phyloP scores from a whole-genome alignment of 1,284 basidiomycete genomes.

The Microbotryum lychnidis-dioicae region DNA sequence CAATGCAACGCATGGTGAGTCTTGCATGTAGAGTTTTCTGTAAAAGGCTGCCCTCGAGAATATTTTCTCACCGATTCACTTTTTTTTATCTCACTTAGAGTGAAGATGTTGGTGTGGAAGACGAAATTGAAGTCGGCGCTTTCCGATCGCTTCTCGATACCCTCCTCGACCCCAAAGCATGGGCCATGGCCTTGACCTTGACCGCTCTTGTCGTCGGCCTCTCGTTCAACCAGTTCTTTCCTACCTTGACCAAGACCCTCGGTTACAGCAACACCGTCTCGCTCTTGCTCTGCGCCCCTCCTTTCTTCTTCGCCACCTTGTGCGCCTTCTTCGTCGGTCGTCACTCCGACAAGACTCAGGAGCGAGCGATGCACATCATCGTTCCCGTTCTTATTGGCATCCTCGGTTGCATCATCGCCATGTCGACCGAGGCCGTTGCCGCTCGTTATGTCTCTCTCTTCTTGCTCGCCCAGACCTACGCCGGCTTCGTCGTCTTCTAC shows the following conservation, averaged over 20 bases:
- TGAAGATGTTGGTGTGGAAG: too few species aligned
- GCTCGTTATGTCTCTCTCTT: constrained; percentile 45
- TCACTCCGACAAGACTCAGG: constrained; percentile 53
- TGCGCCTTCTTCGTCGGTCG: constrained; percentile 55
- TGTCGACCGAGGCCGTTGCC: constrained; percentile 37
- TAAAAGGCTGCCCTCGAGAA: too few species aligned
- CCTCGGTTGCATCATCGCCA: constrained; percentile 49
- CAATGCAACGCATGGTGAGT: constrained; percentile 53
- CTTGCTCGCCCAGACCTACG: constrained; percentile 56
- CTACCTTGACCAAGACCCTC: constrained; percentile 49
- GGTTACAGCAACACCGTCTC: constrained; percentile 40
- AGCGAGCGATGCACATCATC: constrained; percentile 43
- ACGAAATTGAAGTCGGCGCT: too few species aligned
- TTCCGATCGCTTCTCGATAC: constrained; percentile 36
- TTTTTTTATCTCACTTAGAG: too few species aligned
- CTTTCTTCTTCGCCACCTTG: constrained; percentile 34
- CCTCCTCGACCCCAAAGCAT: constrained; percentile 49
- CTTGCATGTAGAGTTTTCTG: too few species aligned
- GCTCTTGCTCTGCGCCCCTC: constrained; percentile 41
- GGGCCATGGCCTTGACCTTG: constrained; percentile 31
- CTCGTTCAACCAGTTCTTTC: constrained; percentile 52
- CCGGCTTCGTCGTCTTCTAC: constrained; percentile 38
- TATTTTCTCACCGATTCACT: too few species aligned
- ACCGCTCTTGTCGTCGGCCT: constrained; percentile 47
- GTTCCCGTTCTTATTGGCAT: constrained; percentile 41